Base-by-base conservation (phyloP, 495 filamentous ascomycete genomes). In the Saxophila tyrrhenica region DNA sequence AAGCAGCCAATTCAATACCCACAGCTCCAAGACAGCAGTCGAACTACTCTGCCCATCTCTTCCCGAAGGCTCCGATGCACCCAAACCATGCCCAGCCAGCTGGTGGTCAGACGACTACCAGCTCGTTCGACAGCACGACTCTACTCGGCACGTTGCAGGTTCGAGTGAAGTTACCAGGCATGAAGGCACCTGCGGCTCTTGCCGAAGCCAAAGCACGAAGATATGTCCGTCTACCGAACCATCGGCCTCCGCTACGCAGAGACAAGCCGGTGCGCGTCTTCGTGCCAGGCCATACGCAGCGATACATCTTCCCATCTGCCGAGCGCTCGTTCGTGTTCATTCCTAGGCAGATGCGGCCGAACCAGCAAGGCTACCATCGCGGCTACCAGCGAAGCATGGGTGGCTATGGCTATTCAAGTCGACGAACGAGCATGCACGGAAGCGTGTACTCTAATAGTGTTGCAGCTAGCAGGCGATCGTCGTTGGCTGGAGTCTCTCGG, bases 281-380 rank as follows among this genome's bases (percentile, higher is more conserved):
- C 23, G 74, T 99, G 42, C 92, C 92, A 7, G 79, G 84, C 20
- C 76, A 82, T 50, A 67, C 78, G 17, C 78, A 88, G 20, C 80
- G 86, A 43, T 96, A 95, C 66, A 91, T 96, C 41, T 95, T 91
- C 68, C 92, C 92, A 7, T 81, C 86, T 11, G 76, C 76, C 47
- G 89, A 95, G 51, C 78, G 92, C 52, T 96, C 92, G 0, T 99
- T 99, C 65, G 94, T 97, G 60, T 99, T 99, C 69, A 99, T 99
- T 53, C 92, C 92, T 17, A 78, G 92, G 62, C 91, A 92, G 16
- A 77, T 94, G 68, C 79, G 92, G 61, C 94, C 94, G 39, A 95
- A 94, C 66, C 87, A 92, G 64, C 86, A 92, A 70, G 80, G 83
- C 17, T 81, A 83, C 55, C 75, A 84, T 35, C 83, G 87, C 46